Base-by-base conservation (phyloP, 164 flowering plant species). In the Annona cherimola region DNA sequence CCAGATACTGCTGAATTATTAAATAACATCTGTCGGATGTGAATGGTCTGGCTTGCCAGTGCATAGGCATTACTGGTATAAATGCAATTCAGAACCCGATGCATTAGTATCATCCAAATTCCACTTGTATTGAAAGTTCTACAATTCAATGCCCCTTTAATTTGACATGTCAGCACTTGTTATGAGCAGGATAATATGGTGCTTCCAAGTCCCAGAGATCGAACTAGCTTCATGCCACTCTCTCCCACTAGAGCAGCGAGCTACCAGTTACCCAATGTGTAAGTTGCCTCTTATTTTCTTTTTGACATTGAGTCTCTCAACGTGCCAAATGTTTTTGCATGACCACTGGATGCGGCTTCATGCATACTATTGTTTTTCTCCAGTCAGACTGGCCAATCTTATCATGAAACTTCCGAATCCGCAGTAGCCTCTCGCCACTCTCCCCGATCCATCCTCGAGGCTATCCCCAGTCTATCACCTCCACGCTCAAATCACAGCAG, bases 381-480 rank as follows among this genome's bases (percentile, higher is more conserved):
- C 90, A 81, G 86, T 81, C 84, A 81, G 76, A 74, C 45, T 76
- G 81, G 72, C 74, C 83, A 63, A 78, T 75, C 84, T 77, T 77
- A 73, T 72, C 71, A 55, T 63, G 79, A 82, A 76, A 72, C 79
- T 80, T 81, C 84, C 72, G 73, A 81, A 72, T 74, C 80, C 69
- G 74, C 77, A 69, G 74, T 76, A 71, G 80, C 65, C 18, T 72
- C 79, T 26, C 79, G 69, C 67, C 79, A 77, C 67, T 82, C 89
- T 63, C 86, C 85, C 18, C 78, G 83, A 54, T 86, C 88, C 5
- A 83, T 77, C 57, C 88, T 86, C 2, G 89, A 86, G 76, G 74
- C 81, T 43, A 77, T 81, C 64, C 81, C 86, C 54, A 71, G 70
- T 63, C 73, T 75, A 42, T 80, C 85, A 61, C 84, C 86, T 71